Evolutionary conservation across 108 stramenopile species (phyloP).

Genomic region (Skeletonema menzelii): DNA sequence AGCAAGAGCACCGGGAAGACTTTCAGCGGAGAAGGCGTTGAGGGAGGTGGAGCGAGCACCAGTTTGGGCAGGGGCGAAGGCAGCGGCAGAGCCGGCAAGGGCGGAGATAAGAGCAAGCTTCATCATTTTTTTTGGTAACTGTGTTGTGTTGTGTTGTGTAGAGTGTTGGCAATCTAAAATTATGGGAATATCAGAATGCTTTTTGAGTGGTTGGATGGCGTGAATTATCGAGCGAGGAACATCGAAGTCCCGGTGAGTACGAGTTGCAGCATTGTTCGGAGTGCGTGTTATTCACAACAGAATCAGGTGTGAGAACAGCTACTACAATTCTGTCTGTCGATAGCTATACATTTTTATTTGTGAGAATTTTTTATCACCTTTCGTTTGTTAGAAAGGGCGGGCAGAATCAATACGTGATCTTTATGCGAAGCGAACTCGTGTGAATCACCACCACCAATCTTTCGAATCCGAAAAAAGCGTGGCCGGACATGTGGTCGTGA

Average conservation of each 20-base stretch:
- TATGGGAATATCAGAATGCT: not conserved
- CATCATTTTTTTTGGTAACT: constrained; percentile 48
- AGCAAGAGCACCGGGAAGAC: constrained; percentile 50
- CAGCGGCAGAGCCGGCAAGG: constrained; percentile 41
- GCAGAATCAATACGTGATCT: not conserved
- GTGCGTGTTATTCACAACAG: not conserved
- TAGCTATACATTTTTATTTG: not conserved
- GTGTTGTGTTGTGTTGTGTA: not conserved
- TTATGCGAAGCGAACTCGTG: not conserved
- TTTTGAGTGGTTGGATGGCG: not conserved
- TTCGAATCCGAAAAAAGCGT: not conserved
- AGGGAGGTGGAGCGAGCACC: constrained; percentile 4
- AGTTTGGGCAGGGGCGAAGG: constrained; percentile 38
- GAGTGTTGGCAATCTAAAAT: not conserved
- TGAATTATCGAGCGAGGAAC: not conserved
- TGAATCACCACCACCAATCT: not conserved
- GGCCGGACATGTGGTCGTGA: not conserved
- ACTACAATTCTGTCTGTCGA: not conserved
- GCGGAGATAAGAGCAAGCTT: constrained; percentile 25
- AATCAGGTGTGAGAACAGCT: not conserved
- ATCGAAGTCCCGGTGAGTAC: too few relatives aligned
- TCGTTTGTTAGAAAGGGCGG: not conserved
- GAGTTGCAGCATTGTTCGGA: not conserved
- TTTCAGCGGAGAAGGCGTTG: constrained; percentile 6
- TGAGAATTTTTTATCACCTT: too few relatives aligned